Base-by-base conservation (phyloP, 352 stramenopile genomes). In the Globisporangium acanthophoron region DNA sequence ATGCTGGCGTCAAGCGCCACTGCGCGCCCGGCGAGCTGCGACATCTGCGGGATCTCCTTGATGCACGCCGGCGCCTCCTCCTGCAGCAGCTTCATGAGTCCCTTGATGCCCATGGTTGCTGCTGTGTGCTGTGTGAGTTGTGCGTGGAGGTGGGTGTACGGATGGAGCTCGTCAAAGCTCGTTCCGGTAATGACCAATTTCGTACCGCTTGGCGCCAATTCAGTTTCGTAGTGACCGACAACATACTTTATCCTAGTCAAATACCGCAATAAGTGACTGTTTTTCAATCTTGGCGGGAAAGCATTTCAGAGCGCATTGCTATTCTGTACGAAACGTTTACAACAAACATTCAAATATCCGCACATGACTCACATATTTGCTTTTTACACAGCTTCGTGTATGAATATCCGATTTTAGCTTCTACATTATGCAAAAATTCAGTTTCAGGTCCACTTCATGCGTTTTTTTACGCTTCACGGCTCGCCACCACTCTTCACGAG, bases 1-100 rank as follows among this genome's bases (percentile, higher is more conserved):
- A 99, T 99, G 56, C 90, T 98, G 31, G 97, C 97, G 81, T 99
- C 97, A 59, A 99, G 96, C 18, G 97, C 97, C 47, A 99, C 91
- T 54, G 97, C 96, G 39, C 96, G 88, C 21, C 97, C 97, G 0
- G 97, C 97, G 24, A 97, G 76, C 37, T 91, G 85, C n/a, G 87
- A 96, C 70, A 96, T 97, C 62, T 97, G 82, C 62, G 94, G 87
- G 37, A 97, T 85, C 71, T 98, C 92, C 66, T 96, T 96, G 71
- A 98, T 96, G 65, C 95, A 97, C 59, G 95, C 90, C 4, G 97
- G 97, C 48, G 96, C 96, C 77, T 99, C 96, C 66, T 99, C 96
- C 49, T 96, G 94, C 27, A 99, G 80, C 50, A 99, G 82, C 78
- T 99, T 99, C 70, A 98, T 99, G 52, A 99, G 78, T 11, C 96